Evolutionary conservation across 2,329 filamentous ascomycete species (phyloP).

Genomic region (Cladosporium sp.): DNA sequence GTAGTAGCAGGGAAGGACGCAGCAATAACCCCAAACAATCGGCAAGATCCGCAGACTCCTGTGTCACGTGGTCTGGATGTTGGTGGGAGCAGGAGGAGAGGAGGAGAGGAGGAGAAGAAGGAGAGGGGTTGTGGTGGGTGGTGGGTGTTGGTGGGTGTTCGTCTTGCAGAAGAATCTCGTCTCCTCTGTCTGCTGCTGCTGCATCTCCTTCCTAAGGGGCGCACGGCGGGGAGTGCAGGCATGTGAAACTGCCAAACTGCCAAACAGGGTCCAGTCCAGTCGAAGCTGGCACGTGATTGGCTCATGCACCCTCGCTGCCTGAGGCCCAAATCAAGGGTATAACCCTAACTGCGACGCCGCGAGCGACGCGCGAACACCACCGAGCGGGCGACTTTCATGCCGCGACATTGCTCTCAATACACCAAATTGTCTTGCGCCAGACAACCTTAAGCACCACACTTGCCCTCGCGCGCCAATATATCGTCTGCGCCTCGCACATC

Average conservation of each 20-base stretch:
- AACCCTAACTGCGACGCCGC: not conserved
- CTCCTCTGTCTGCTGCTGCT: not conserved
- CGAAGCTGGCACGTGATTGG: not conserved
- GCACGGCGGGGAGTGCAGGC: not conserved
- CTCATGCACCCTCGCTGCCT: not conserved
- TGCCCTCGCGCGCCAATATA: not conserved
- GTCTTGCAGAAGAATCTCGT: not conserved
- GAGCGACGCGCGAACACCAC: not conserved
- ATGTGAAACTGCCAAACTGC: constrained; percentile 14
- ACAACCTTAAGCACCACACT: not conserved
- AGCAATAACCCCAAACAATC: not conserved
- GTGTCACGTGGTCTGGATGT: not conserved
- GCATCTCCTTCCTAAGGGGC: not conserved
- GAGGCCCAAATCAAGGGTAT: not conserved
- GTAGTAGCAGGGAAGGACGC: not conserved
- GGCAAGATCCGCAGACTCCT: not conserved
- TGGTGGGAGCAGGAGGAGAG: not conserved
- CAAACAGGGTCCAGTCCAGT: not conserved
- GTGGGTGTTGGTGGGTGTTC: not conserved
- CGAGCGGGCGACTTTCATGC: not conserved
- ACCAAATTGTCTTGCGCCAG: not conserved
- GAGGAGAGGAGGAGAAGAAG: not conserved
- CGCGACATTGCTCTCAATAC: not conserved
- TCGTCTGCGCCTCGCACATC: not conserved
- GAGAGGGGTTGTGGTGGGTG: no score